These are phyloP conservation scores for Fraxinus greggii DNA, from an alignment of 305 asterid genomes.

Conservation along the genomic window DNA sequence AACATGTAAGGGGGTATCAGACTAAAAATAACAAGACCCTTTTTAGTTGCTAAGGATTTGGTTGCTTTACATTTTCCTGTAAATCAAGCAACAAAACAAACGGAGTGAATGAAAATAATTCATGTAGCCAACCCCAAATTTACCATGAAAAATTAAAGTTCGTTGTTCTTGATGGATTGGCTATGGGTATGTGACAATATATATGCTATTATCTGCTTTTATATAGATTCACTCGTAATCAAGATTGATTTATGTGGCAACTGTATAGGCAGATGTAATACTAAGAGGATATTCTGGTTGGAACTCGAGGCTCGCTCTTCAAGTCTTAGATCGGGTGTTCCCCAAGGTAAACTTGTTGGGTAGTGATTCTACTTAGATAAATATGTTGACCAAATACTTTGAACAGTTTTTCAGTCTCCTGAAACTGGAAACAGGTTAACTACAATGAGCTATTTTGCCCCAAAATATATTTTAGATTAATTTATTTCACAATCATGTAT, in stretches of 20 bases:
- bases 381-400: not conserved
- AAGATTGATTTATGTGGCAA: not conserved
- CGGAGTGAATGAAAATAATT: not conserved
- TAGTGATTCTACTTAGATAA: not conserved
- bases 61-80: not conserved
- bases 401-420: not conserved
- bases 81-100: not conserved
- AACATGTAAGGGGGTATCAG: not conserved
- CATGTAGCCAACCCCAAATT: not conserved
- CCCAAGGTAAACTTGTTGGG: slow-evolving; percentile 56
- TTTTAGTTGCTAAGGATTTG: not conserved
- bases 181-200: not conserved
- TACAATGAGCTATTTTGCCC: not conserved
- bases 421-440: not conserved
- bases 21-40: not conserved
- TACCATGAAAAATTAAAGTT: not conserved
- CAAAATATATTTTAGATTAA: not conserved
- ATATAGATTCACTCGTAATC: not conserved
- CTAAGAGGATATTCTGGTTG: slow-evolving; percentile 88
- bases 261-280: slow-evolving; percentile 65
- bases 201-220: not conserved
- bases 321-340: slow-evolving; percentile 61
- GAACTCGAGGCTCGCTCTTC: slow-evolving; percentile 77
- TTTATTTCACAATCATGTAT: not conserved
- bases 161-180: not conserved